A percentile compares a stretch with the other conserved stretches of the same genome.
These are phyloP conservation scores for Nicotiana benthamiana DNA, from an alignment of 257 asterid genomes.

Conservation along the genomic window DNA sequence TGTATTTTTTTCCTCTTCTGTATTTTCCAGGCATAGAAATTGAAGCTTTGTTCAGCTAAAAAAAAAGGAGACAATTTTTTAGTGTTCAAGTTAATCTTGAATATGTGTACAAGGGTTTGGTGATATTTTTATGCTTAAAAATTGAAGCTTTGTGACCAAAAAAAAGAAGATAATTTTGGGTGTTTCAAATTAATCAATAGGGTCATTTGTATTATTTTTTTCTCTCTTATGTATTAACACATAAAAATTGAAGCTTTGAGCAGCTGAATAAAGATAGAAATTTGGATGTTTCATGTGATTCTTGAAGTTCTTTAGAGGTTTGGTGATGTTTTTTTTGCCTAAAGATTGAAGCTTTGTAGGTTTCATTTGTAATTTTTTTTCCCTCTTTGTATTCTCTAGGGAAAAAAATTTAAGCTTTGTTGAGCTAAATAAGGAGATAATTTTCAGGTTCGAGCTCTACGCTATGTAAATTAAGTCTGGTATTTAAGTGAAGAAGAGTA, in stretches of 20 bases:
- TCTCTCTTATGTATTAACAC: constrained; percentile 9
- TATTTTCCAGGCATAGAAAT: constrained; percentile 17
- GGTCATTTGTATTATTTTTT: constrained; percentile 40
- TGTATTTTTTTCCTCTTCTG: constrained; percentile 33
- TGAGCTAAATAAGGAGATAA: too few relatives aligned
- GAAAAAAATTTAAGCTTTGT: constrained; percentile 5
- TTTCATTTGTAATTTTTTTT: constrained; percentile 19
- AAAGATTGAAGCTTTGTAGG: constrained; percentile 20
- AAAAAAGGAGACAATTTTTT: too few relatives aligned
- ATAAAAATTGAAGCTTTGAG: constrained; percentile 21
- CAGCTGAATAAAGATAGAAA: background rate
- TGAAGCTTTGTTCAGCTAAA: constrained; percentile 17
- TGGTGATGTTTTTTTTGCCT: background rate
- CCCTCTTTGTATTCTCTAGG: constrained; percentile 13
- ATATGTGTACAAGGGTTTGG: too few relatives aligned
- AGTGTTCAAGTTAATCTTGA: too few relatives aligned
- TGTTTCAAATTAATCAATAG: constrained; percentile 20
- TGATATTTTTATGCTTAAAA: constrained; percentile 11
- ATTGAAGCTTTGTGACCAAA: constrained; percentile 17
- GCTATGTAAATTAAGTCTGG: too few relatives aligned
- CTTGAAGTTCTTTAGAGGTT: too few relatives aligned
- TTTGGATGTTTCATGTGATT: too few relatives aligned
- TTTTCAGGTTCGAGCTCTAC: too few relatives aligned
- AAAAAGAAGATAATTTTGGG: background rate
- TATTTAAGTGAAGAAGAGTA: too few relatives aligned